Evolutionary conservation across 495 filamentous ascomycete genomes (phyloP).

Genomic region (Hyaloscypha hepaticicola): DNA sequence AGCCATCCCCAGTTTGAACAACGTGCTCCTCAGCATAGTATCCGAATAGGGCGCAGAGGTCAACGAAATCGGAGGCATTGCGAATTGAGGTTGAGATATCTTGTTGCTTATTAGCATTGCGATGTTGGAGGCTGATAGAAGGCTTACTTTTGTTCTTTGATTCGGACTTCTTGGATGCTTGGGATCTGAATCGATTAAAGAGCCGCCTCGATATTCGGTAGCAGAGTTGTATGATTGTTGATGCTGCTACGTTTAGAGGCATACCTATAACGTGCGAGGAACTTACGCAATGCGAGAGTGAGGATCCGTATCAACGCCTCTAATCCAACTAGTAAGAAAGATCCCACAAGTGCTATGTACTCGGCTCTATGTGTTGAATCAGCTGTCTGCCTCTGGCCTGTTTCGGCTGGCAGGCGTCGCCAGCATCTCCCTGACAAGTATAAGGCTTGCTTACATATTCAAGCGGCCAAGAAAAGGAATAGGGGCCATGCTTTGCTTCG

Average conservation of each 20-base stretch:
- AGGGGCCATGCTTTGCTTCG: conserved; percentile 54
- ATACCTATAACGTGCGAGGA: not conserved
- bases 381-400: conserved; percentile 8
- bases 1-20: conserved; percentile 91
- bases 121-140: not conserved
- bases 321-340: conserved; percentile 75
- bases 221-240: conserved; percentile 75
- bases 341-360: conserved; percentile 81
- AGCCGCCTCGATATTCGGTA: conserved; percentile 77
- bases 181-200: conserved; percentile 76
- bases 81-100: conserved; percentile 52
- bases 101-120: conserved; percentile 22
- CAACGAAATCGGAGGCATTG: conserved; percentile 84
- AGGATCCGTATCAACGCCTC: conserved; percentile 83
- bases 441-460: conserved; percentile 54
- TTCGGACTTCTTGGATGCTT: conserved; percentile 45
- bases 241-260: conserved; percentile 48
- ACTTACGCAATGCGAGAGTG: conserved; percentile 83
- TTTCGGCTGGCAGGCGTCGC: not conserved
- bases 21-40: conserved; percentile 96
- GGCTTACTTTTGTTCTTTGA: conserved; percentile 22
- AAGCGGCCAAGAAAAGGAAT: conserved; percentile 84
- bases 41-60: conserved; percentile 83
- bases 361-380: conserved; percentile 44
- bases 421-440: conserved; percentile 6